Evolutionary conservation across 2,329 filamentous ascomycete genomes (phyloP).

Genomic region (Nigrograna mackinnonii): DNA sequence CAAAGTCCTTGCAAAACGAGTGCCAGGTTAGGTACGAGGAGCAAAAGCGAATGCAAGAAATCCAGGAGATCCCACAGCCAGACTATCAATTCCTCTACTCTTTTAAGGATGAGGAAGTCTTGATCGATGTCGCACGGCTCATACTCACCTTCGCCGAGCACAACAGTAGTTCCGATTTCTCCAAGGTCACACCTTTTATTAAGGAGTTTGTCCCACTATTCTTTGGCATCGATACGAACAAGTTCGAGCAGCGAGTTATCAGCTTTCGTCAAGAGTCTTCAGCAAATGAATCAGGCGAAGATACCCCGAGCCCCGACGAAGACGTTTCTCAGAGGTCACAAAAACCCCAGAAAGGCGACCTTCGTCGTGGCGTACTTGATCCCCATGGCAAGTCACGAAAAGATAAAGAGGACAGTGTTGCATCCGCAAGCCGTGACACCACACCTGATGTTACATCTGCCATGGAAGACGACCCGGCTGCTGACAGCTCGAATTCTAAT

Average conservation of each 20-base stretch:
- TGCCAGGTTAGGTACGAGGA: constrained; percentile 94
- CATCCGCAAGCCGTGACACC: constrained; percentile 80
- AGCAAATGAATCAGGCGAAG: constrained; percentile 61
- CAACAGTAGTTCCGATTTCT: constrained; percentile 46
- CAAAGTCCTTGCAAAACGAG: constrained; percentile 86
- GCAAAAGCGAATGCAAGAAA: constrained; percentile 72
- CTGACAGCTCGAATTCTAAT: constrained; percentile 59
- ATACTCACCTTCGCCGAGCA: constrained; percentile 49
- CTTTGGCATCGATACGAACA: constrained; percentile 52
- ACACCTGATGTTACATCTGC: constrained; percentile 82
- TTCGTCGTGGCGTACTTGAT: constrained; percentile 86
- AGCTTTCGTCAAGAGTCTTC: constrained; percentile 42
- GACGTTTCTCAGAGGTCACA: constrained; percentile 67
- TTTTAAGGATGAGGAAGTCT: constrained; percentile 63
- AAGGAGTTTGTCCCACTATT: constrained; percentile 55
- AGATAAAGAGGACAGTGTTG: constrained; percentile 79
- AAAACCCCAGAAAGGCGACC: constrained; percentile 68
- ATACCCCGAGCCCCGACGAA: constrained; percentile 69
- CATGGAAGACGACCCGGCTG: constrained; percentile 75
- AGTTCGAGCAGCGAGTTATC: constrained; percentile 70
- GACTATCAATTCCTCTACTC: constrained; percentile 76
- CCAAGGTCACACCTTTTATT: constrained; percentile 50
- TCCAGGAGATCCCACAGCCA: constrained; percentile 61
- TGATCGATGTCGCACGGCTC: constrained; percentile 53
- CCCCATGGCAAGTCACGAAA: constrained; percentile 71